Evolutionary conservation across 2,329 filamentous ascomycete genomes (phyloP), one percentile per base, ranked within the genome.

Genomic region (Xylariaceae sp.): DNA sequence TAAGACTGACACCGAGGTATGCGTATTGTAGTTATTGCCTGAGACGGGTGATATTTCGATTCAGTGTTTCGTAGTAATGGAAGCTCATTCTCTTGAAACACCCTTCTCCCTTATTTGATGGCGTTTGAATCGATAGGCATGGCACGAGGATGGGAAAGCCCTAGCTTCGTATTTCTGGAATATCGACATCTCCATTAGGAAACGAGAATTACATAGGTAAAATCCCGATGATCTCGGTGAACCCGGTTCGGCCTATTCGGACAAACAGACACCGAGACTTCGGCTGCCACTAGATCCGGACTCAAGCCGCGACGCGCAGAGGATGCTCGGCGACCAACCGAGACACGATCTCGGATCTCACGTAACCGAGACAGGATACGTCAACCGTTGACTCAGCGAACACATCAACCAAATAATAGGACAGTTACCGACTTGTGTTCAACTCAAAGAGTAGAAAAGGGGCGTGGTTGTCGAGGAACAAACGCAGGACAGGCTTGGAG

Each of bases 341-440:
- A 30, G 23, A 30, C 23, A 30, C 23, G 4, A 30, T 30, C 1
- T 62, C 55, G 1, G 66, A 60, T 0, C 30, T 54, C 5, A 61
- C 60, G 9, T 56, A 53, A 2, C 61, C 68, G 3, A 68, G 58
- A 1, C 73, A 68, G 47, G 71, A 74, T 1, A 54, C 39, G 51
- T 72, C 72, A 2, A 63, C 67, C 57, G 53, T 6, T 72, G 68
- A 2, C 75, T 64, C 3, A 77, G 66, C 0, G 64, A 0, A 75
- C 61, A 0, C 67, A 66, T 0, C 70, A 70, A 1, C 66, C 62
- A 1, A 72, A 53, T 30, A 10, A 42, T 9, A 42, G 72, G 62
- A 9, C 64, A 65, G 48, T 73, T 71, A 6, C 77, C 57, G 1
- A 65, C 68, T 17, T 67, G 71, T 0, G 73, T 73, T 4, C 73